Evolutionary conservation across 1,139 yeast species (phyloP).

Genomic region (Magnusiomyces tetraspermus): DNA sequence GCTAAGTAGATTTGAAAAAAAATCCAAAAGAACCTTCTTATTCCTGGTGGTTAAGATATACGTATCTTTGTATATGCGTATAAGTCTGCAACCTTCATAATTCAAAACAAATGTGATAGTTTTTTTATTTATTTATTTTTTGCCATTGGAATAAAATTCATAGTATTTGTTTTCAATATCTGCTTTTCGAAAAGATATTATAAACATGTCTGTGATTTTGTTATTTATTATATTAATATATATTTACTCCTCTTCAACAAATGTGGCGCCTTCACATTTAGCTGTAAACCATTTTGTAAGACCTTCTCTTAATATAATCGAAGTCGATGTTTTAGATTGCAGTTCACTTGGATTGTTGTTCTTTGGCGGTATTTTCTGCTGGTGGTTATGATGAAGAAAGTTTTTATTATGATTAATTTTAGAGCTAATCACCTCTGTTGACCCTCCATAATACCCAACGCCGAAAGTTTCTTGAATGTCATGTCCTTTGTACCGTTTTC

Average conservation of each 20-base stretch:
- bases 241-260: background rate
- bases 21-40: no score
- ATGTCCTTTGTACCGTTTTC: background rate
- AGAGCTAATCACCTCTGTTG: background rate
- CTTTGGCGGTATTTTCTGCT: background rate
- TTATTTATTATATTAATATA: no score
- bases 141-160: no score
- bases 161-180: no score
- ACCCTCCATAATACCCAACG: background rate
- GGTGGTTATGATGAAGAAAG: background rate
- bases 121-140: no score
- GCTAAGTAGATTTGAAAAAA: no score
- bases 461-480: background rate
- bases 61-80: no score
- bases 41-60: no score
- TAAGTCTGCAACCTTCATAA: no score
- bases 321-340: background rate
- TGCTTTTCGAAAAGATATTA: no score
- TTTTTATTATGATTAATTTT: background rate
- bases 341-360: background rate
- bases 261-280: slow-evolving; percentile 1
- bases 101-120: no score
- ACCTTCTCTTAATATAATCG: slow-evolving; percentile 4
- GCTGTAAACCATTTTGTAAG: slow-evolving; percentile 2
- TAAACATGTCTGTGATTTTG: no score